Percentiles rank a stretch among this genome's conserved stretches.
phyloP scores from a whole-genome alignment of 2,329 filamentous ascomycete genomes.

The Talaromyces sp. region DNA sequence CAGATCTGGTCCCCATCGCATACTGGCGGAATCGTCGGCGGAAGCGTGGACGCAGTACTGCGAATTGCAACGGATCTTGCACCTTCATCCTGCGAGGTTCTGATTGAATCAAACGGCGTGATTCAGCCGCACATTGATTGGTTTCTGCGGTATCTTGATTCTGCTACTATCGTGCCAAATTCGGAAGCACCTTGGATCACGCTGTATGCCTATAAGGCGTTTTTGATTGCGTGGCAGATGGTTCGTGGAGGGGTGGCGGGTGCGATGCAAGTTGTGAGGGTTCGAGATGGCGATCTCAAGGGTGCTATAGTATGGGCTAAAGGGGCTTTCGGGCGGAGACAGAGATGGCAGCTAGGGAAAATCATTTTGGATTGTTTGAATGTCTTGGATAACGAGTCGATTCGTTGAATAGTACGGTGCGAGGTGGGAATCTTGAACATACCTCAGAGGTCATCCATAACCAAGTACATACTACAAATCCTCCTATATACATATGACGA shows the following conservation, averaged over 20 bases:
- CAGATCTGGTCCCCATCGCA: slow-evolving; percentile 44
- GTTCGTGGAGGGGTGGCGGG: slow-evolving; percentile 29
- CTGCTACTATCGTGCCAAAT: slow-evolving; percentile 18
- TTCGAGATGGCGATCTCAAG: slow-evolving; percentile 32
- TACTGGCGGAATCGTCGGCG: slow-evolving; percentile 38
- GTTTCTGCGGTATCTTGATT: slow-evolving; percentile 39
- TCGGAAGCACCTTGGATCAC: slow-evolving; percentile 41
- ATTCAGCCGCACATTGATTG: slow-evolving; percentile 40
- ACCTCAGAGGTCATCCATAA: no score
- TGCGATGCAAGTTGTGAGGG: slow-evolving; percentile 33
- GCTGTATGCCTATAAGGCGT: slow-evolving; percentile 42
- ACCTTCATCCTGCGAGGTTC: slow-evolving; percentile 28
- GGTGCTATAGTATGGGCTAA: slow-evolving; percentile 28
- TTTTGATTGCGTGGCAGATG: slow-evolving; percentile 43
- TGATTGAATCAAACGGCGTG: slow-evolving; percentile 29
- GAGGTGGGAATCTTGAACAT: no score
- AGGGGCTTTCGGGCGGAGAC: slow-evolving; percentile 30
- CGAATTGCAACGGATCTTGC: slow-evolving; percentile 32
- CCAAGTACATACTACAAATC: background rate
- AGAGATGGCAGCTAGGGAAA: slow-evolving; percentile 31
- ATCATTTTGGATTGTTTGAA: slow-evolving; percentile 33
- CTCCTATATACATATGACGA: background rate
- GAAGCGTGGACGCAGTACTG: slow-evolving; percentile 36
- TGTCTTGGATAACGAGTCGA: slow-evolving; percentile 18
- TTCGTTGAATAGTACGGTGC: background rate